phyloP scores from a whole-genome alignment of 148 eudicot species.

The Rhododendron ovatum region DNA sequence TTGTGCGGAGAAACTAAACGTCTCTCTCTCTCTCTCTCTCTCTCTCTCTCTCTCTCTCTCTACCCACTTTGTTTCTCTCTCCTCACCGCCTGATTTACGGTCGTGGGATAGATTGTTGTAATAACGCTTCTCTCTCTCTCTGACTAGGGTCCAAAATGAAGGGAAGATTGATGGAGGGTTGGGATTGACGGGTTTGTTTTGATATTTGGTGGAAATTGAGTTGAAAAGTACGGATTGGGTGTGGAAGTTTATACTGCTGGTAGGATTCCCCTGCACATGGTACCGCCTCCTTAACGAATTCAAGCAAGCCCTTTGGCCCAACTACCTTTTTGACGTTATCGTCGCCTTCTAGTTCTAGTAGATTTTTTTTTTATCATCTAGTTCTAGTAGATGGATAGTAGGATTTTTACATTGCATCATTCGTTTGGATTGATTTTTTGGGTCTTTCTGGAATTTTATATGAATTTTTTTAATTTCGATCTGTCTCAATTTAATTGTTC shows the following conservation, averaged over 20 bases:
- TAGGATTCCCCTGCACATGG: too few species aligned
- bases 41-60: neutral
- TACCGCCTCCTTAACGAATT: too few species aligned
- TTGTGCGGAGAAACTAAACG: conserved; percentile 9
- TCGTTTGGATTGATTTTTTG: too few species aligned
- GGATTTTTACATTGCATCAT: too few species aligned
- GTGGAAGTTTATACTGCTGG: neutral
- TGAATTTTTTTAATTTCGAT: too few species aligned
- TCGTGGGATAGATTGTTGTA: conserved; percentile 12
- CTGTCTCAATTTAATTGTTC: too few species aligned
- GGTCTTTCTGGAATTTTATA: too few species aligned
- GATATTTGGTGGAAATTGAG: neutral
- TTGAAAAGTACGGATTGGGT: neutral
- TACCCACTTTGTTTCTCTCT: conserved; percentile 5
- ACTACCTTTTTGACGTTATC: too few species aligned
- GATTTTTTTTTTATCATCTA: too few species aligned
- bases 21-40: neutral
- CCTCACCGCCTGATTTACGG: conserved; percentile 14
- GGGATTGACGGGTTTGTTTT: neutral
- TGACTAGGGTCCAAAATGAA: neutral
- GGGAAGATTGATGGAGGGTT: neutral
- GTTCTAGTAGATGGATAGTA: too few species aligned
- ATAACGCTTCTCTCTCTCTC: neutral
- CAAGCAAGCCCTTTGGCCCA: too few species aligned
- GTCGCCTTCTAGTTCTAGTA: too few species aligned